These are phyloP conservation scores for Phoenix dactylifera DNA, from an alignment of 176 grass and related monocot species.

Conservation along the genomic window DNA sequence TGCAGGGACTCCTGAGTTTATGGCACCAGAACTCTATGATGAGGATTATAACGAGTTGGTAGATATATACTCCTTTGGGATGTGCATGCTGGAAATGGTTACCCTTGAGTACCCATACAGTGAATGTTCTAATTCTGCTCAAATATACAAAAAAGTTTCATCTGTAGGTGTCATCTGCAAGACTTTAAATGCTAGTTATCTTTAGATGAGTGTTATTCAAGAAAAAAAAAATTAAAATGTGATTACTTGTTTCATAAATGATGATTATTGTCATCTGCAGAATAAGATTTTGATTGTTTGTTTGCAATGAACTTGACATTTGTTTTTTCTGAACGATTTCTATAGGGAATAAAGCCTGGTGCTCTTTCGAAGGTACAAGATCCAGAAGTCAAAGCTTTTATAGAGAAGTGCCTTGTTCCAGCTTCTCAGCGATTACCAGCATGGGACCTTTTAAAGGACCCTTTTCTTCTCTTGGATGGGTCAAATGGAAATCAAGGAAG, in stretches of 20 bases:
- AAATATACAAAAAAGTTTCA: slow-evolving; percentile 46
- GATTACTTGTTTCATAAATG: too few relatives aligned
- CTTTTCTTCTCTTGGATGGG: slow-evolving; percentile 28
- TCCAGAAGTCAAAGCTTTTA: slow-evolving; percentile 38
- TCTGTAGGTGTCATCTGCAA: slow-evolving; percentile 23
- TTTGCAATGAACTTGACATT: not conserved
- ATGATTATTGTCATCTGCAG: too few relatives aligned
- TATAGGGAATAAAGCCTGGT: slow-evolving; percentile 43
- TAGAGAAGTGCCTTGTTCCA: slow-evolving; percentile 41
- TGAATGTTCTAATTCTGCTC: slow-evolving; percentile 32
- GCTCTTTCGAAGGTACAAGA: slow-evolving; percentile 37
- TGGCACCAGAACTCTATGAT: slow-evolving; percentile 47
- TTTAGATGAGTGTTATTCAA: too few relatives aligned
- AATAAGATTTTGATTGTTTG: too few relatives aligned
- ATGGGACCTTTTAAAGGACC: slow-evolving; percentile 30
- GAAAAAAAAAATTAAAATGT: too few relatives aligned
- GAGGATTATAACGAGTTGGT: slow-evolving; percentile 43
- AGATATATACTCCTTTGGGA: slow-evolving; percentile 56
- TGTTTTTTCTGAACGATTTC: slow-evolving; percentile 2
- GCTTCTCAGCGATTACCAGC: slow-evolving; percentile 16
- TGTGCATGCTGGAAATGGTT: slow-evolving; percentile 59
- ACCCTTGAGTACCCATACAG: slow-evolving; percentile 51
- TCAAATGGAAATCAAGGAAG: not conserved
- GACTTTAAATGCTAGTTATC: too few relatives aligned
- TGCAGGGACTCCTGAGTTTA: slow-evolving; percentile 52